Conservation (phyloP, 768 basidiomycete species). For the Lactifluus hygrophoroides region DNA sequence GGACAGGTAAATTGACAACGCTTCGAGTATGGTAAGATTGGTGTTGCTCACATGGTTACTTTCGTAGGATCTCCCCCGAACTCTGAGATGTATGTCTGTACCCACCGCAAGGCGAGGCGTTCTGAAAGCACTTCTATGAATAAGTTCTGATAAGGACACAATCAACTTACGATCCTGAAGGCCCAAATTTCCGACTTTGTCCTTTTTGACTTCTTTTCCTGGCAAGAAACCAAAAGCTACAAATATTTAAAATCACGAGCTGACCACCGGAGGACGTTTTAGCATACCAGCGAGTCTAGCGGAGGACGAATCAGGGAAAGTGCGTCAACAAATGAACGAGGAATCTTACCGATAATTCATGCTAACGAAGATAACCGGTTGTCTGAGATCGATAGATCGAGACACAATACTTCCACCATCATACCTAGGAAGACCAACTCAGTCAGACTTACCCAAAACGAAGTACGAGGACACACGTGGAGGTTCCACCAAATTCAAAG, state of each 20-base stretch:
- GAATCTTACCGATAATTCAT: slow-evolving; percentile 24
- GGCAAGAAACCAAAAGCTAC: slow-evolving; percentile 44
- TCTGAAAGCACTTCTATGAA: slow-evolving; percentile 28
- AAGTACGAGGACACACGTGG: slow-evolving; percentile 1
- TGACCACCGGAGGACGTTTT: background rate
- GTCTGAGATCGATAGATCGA: slow-evolving; percentile 21
- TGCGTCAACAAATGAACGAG: background rate
- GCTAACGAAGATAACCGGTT: slow-evolving; percentile 25
- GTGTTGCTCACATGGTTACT: slow-evolving; percentile 45
- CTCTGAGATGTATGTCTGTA: slow-evolving; percentile 51
- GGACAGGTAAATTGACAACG: background rate
- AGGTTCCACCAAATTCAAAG: slow-evolving; percentile 8
- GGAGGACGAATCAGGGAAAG: background rate
- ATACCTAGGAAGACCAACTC: slow-evolving; percentile 7
- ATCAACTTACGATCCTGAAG: slow-evolving; percentile 48
- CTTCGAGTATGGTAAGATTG: background rate
- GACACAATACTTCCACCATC: slow-evolving; percentile 22
- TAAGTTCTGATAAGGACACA: background rate
- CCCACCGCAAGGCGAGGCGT: slow-evolving; percentile 51
- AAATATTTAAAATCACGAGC: background rate
- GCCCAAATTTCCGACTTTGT: slow-evolving; percentile 54
- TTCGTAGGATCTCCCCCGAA: slow-evolving; percentile 61
- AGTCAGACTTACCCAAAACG: background rate
- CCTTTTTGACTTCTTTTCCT: slow-evolving; percentile 42
- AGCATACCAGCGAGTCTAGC: slow-evolving; percentile 14